Percentiles rank a stretch among this genome's conserved stretches.
phyloP scores from a whole-genome alignment of 305 asterid genomes.

The Plantago coronopus region DNA sequence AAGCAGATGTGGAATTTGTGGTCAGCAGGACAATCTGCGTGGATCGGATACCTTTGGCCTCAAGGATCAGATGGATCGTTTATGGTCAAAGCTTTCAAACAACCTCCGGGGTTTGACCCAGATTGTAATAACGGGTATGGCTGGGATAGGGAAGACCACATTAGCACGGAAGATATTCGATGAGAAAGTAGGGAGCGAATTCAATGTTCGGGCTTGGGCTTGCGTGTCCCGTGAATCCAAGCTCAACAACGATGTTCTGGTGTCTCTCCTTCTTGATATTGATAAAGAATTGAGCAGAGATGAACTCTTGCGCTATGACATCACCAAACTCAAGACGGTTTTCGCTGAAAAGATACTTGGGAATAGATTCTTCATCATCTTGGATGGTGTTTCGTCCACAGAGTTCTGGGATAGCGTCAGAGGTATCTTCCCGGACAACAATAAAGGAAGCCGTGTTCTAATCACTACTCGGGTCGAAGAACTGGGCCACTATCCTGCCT shows the following conservation, averaged over 20 bases:
- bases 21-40: not conserved
- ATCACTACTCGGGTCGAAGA: not conserved
- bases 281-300: no score
- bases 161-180: constrained; percentile 14
- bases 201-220: constrained; percentile 3
- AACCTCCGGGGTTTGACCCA: no score
- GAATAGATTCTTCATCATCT: constrained; percentile 17
- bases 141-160: constrained; percentile 25
- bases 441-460: not conserved
- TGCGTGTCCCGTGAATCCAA: not conserved
- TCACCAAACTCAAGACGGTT: not conserved
- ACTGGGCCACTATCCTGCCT: not conserved
- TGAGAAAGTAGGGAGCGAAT: rapidly evolving
- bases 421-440: not conserved
- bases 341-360: no score
- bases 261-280: no score
- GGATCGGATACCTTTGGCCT: no score
- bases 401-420: not conserved
- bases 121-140: constrained; percentile 15
- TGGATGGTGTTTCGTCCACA: constrained; percentile 23
- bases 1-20: not conserved
- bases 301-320: not conserved
- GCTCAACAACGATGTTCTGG: not conserved
- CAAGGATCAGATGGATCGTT: no score
- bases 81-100: no score